Evolutionary conservation across 306 rosid genomes (phyloP).

Genomic region (Prunus armeniaca): DNA sequence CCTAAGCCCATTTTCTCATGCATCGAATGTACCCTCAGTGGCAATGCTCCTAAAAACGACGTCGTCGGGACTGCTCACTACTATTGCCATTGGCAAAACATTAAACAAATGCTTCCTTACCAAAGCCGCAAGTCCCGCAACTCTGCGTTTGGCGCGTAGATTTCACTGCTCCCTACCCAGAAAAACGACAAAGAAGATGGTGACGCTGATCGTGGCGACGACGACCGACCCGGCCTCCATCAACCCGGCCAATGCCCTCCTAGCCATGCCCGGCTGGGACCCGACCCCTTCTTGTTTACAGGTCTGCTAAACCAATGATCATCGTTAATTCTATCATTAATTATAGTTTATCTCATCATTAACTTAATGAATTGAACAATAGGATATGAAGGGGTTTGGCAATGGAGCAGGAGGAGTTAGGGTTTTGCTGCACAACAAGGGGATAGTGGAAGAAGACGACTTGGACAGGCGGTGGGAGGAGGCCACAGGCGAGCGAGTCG

Average conservation of each 20-base stretch:
- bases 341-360: neutral
- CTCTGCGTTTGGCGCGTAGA: neutral
- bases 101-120: neutral
- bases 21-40: neutral
- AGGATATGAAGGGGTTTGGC: constrained; percentile 56
- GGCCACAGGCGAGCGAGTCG: constrained; percentile 62
- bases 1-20: no score
- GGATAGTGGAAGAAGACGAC: constrained; percentile 68
- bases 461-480: constrained; percentile 76
- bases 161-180: neutral
- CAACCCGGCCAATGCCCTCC: constrained; percentile 79
- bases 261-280: constrained; percentile 72
- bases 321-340: neutral
- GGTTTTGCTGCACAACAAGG: constrained; percentile 49
- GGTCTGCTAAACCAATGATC: constrained; percentile 31
- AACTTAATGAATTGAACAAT: constrained; percentile 12
- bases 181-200: constrained; percentile 34
- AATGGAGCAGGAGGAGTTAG: constrained; percentile 46
- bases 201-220: constrained; percentile 77
- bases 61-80: neutral
- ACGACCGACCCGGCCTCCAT: constrained; percentile 79
- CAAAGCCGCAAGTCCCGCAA: neutral
- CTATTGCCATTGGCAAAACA: neutral
- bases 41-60: neutral
- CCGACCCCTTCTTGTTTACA: constrained; percentile 55